Evolutionary conservation across 2,329 filamentous ascomycete genomes (phyloP), one percentile per base, ranked within the genome.

Genomic region (Ophiocordyceps unilateralis): DNA sequence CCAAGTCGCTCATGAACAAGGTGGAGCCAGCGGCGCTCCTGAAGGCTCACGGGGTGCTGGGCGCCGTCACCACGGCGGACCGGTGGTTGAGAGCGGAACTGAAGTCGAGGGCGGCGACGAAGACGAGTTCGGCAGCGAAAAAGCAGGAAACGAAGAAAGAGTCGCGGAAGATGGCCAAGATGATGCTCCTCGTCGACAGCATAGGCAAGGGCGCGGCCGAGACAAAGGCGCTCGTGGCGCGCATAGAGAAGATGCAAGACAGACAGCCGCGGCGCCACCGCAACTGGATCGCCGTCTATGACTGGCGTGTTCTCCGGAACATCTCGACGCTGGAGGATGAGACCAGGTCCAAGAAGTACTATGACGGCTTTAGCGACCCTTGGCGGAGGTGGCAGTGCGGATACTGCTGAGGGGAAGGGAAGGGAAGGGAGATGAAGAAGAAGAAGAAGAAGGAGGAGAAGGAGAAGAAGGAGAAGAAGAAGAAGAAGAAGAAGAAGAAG

Each of bases 341-440:
- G 2, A 45, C 38, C 5, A 44, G 59, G 5, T 51, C 49, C 23
- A 49, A 49, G 17, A 59, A 58, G 40, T 56, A 59, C 32, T 62
- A 55, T 45, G 51, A 55, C 39, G 58, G 58, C 17, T 63, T 55
- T 41, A 49, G 49, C 19, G 60, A 65, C 47, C 64, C 66, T 6
- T 69, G 64, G 63, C 55, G 59, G 46, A 58, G 62, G 39, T 68
- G 64, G 57, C 66, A 61, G 40, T 60, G 67, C 43, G 64, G 65
- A 0, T 49, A 67, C 47, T 55, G 63, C 37, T 69, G 56, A 44
- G 8, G 24, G 7, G 10, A 37, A 15, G 34, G 34, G 19, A 15
- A 2, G 8, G 15, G 10, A 37, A 37, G 34, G 8, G 15, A 12
- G 9, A 12, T 26, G 4, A 4, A 26, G 24, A 12, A 26, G 14